phyloP scores from a whole-genome alignment of 306 rosid species.

The Glycyrrhiza uralensis region DNA sequence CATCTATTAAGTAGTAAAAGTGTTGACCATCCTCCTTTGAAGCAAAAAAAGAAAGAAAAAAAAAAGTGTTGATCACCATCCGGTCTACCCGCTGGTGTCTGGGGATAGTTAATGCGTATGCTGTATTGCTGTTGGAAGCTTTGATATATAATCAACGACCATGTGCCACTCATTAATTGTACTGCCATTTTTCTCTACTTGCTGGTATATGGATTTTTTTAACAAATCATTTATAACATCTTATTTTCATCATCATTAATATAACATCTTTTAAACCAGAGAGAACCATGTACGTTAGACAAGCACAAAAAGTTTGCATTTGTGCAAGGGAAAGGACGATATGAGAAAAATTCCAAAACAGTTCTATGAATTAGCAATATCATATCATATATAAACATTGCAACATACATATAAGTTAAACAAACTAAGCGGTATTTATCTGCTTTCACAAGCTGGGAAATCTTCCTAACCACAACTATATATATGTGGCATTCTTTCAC shows the following conservation, averaged over 20 bases:
- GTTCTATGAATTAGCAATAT: neutral
- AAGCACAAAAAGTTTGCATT: neutral
- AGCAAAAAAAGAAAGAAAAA: no score
- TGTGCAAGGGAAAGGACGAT: neutral
- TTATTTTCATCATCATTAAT: neutral
- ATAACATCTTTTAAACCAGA: neutral
- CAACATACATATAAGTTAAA: neutral
- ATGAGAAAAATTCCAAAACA: neutral
- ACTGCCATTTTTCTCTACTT: neutral
- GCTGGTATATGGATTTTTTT: no score
- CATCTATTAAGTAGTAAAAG: no score
- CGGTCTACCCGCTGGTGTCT: neutral
- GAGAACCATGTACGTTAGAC: neutral
- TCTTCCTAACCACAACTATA: conserved; percentile 12
- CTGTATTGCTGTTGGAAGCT: no score
- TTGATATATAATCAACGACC: neutral
- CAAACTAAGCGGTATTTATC: neutral
- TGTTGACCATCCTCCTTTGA: no score
- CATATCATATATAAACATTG: neutral
- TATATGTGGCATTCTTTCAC: conserved; percentile 16
- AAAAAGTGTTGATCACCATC: neutral
- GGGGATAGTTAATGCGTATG: neutral
- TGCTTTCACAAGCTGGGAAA: neutral
- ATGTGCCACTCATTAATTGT: neutral
- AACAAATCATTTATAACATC: neutral